Evolutionary conservation across 768 basidiomycete species (phyloP), one percentile per base, ranked within the genome.

Genomic region (Phlegmacium glaucopus): DNA sequence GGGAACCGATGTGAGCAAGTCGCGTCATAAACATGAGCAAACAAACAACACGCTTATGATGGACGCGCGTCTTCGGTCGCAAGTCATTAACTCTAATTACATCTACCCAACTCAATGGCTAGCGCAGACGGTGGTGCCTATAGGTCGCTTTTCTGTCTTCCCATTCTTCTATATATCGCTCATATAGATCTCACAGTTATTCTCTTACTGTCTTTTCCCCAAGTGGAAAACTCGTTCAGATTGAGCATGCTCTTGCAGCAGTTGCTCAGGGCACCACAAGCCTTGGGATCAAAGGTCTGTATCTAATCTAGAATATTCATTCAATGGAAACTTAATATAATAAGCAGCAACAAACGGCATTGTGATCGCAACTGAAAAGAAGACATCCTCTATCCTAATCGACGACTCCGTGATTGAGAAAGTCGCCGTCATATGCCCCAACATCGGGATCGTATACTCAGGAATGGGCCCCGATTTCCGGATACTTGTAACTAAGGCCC

Each of bases 381-480:
- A 98, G 75, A 83, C 94, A 9, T 92, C 95, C 15, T 99, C 96
- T 9, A 86, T 97, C 62, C 80, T 99, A 58, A 90, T 99, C 54
- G 96, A 99, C 74, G 92, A 97, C 69, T 91, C 91, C 26, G 91
- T 95, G 78, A 81, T 99, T 58, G 96, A 99, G 68, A 97, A 96
- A 72, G 93, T 96, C 52, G 91, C 94, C 1, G 79, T 95, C 43
- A 86, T 99, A 54, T 98, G 95, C 68, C 96, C 96, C 29, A 98
- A 98, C 69, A 98, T 99, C 60, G 96, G 96, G 43, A 91, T 99
- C 56, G 96, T 99, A 39, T 99, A 99, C 74, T 95, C 94, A 28
- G 96, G 96, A 29, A 99, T 99, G 96, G 94, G 96, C 1, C 96
- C 96, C 40, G 96, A 99, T 69, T 99, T 96, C 69, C 83, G 96